Evolutionary conservation across 768 basidiomycete genomes (phyloP).

Genomic region (Boletus vermiculosoides): DNA sequence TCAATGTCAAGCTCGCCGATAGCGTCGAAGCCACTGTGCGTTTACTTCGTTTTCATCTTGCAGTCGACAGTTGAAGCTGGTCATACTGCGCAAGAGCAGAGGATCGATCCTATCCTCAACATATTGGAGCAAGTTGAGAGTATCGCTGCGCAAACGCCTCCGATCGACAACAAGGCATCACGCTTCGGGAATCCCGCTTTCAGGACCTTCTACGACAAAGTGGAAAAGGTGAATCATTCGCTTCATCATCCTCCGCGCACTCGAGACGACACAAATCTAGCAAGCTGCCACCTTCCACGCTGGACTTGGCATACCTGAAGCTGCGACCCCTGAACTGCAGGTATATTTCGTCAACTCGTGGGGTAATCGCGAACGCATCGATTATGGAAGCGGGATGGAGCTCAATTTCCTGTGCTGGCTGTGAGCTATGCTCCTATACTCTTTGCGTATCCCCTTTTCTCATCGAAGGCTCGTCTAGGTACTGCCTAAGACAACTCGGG

Average conservation of each 20-base stretch:
- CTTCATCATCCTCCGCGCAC: background rate
- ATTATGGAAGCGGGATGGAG: slow-evolving; percentile 99
- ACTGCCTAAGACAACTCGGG: slow-evolving; percentile 75
- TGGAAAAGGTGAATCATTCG: slow-evolving; percentile 53
- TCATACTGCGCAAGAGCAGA: slow-evolving; percentile 42
- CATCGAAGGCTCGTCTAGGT: slow-evolving; percentile 42
- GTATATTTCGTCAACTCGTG: slow-evolving; percentile 84
- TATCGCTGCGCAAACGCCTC: slow-evolving; percentile 69
- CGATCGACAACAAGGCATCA: slow-evolving; percentile 86
- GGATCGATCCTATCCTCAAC: slow-evolving; percentile 55
- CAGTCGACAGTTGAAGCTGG: background rate
- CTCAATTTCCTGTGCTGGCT: slow-evolving; percentile 96
- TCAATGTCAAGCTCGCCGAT: slow-evolving; percentile 75
- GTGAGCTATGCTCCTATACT: slow-evolving; percentile 45
- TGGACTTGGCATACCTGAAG: slow-evolving; percentile 56
- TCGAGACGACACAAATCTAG: slow-evolving; percentile 33
- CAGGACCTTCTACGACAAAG: slow-evolving; percentile 82
- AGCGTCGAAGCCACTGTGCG: slow-evolving; percentile 62
- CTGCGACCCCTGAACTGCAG: slow-evolving; percentile 66
- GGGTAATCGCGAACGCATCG: slow-evolving; percentile 90
- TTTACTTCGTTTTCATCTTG: slow-evolving; percentile 9
- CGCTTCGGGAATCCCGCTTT: slow-evolving; percentile 99
- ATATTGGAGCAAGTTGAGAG: slow-evolving; percentile 67
- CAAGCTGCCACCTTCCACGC: slow-evolving; percentile 56
- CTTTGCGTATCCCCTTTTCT: background rate